Evolutionary conservation across 306 rosid species (phyloP).

Genomic region (Arachis stenosperma): DNA sequence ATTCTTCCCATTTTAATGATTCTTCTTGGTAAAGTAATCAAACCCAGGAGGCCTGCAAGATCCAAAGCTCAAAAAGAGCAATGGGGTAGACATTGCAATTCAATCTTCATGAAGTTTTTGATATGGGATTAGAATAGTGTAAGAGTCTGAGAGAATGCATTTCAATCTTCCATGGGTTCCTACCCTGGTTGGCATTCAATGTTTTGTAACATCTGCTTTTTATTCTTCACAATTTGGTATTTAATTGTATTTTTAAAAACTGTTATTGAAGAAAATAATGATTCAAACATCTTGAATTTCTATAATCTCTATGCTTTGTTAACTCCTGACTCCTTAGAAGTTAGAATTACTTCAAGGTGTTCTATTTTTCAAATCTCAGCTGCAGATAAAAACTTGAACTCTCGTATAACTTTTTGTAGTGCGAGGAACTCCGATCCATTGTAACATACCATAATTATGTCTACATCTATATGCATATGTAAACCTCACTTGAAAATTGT

Average conservation of each 20-base stretch:
- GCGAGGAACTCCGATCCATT: not conserved
- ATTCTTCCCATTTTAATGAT: conserved; percentile 63
- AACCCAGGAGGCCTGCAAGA: conserved; percentile 70
- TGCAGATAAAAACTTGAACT: not conserved
- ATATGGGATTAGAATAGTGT: conserved; percentile 36
- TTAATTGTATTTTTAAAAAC: conserved; percentile 39
- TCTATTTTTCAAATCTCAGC: conserved; percentile 17
- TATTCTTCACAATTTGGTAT: conserved; percentile 16
- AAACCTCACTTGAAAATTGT: no score
- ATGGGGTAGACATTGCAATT: conserved; percentile 46
- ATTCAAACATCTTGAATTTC: conserved; percentile 25
- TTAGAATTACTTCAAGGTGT: not conserved
- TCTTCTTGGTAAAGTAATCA: conserved; percentile 68
- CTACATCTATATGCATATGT: no score
- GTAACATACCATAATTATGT: not conserved
- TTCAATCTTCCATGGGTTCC: conserved; percentile 38
- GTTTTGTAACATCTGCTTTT: conserved; percentile 38
- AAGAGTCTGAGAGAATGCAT: conserved; percentile 21
- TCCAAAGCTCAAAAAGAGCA: conserved; percentile 74
- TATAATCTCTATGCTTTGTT: conserved; percentile 13
- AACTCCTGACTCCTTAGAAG: not conserved
- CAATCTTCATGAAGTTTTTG: conserved; percentile 37
- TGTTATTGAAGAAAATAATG: conserved; percentile 35
- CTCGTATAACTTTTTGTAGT: no score
- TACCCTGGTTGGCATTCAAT: conserved; percentile 24